Percentiles rank a stretch among this genome's conserved stretches.
These are phyloP conservation scores for Psilocybe subaeruginosa DNA, from an alignment of 768 basidiomycete genomes.

Conservation along the genomic window DNA sequence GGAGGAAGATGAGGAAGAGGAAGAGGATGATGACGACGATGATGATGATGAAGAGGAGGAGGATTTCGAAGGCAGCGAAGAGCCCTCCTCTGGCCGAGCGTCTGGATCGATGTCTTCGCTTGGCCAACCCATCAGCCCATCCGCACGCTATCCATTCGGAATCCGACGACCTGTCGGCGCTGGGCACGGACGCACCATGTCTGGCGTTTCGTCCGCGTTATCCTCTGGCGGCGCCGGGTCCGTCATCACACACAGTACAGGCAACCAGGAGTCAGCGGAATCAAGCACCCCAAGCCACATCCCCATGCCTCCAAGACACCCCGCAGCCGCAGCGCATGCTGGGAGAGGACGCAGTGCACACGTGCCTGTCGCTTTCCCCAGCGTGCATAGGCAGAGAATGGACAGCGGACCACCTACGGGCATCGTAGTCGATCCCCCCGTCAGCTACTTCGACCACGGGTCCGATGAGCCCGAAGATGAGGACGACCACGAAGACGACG, in stretches of 20 bases:
- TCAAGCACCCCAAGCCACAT: slow-evolving; percentile 11
- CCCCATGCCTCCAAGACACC: slow-evolving; percentile 30
- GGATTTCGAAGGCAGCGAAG: slow-evolving; percentile 46
- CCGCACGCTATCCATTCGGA: slow-evolving; percentile 65
- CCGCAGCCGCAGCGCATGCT: slow-evolving; percentile 22
- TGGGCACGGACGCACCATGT: slow-evolving; percentile 27
- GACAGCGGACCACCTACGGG: slow-evolving; percentile 24
- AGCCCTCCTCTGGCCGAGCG: slow-evolving; percentile 61
- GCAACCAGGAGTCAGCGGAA: slow-evolving; percentile 37
- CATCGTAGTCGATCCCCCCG: slow-evolving; percentile 20
- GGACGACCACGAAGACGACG: slow-evolving; percentile 19
- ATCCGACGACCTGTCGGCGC: slow-evolving; percentile 41
- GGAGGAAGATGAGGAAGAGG: slow-evolving; percentile 26
- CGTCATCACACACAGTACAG: slow-evolving; percentile 26
- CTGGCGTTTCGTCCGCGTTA: slow-evolving; percentile 27
- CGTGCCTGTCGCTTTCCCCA: slow-evolving; percentile 35
- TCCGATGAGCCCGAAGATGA: slow-evolving; percentile 11
- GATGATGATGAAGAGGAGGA: slow-evolving; percentile 37
- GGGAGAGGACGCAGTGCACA: slow-evolving; percentile 31
- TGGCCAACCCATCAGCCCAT: slow-evolving; percentile 70
- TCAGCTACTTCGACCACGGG: slow-evolving; percentile 22
- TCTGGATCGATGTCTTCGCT: slow-evolving; percentile 87
- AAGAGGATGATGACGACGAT: slow-evolving; percentile 33
- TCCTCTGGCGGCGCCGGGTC: slow-evolving; percentile 19
- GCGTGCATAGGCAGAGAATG: slow-evolving; percentile 27